These are phyloP conservation scores for Xerocomellus chrysenteron DNA, from an alignment of 768 basidiomycete species.

Conservation along the genomic window DNA sequence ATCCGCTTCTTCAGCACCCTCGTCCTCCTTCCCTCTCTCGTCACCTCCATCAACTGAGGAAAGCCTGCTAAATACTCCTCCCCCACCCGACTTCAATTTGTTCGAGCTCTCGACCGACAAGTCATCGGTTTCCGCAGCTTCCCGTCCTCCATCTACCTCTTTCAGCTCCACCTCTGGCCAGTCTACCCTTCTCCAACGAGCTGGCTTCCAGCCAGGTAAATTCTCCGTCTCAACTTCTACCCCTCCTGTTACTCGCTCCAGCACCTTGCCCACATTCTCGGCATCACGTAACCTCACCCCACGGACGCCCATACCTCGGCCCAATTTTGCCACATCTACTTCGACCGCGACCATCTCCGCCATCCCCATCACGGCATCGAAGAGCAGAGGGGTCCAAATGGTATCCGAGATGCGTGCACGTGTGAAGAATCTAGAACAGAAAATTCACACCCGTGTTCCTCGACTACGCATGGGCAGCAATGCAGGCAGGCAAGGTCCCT, in stretches of 20 bases:
- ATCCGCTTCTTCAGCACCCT: slow-evolving; percentile 27
- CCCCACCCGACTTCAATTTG: slow-evolving; percentile 60
- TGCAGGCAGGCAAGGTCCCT: slow-evolving; percentile 49
- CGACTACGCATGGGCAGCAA: slow-evolving; percentile 80
- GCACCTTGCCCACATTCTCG: slow-evolving; percentile 52
- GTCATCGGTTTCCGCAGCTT: slow-evolving; percentile 36
- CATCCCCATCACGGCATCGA: slow-evolving; percentile 49
- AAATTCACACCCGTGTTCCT: slow-evolving; percentile 85
- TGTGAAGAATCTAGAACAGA: slow-evolving; percentile 79
- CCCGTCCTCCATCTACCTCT: slow-evolving; percentile 33
- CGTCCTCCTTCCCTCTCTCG: slow-evolving; percentile 37
- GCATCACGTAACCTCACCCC: slow-evolving; percentile 44
- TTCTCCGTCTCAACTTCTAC: slow-evolving; percentile 40
- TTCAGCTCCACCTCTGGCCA: slow-evolving; percentile 39
- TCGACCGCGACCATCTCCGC: slow-evolving; percentile 34
- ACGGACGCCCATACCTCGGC: slow-evolving; percentile 44
- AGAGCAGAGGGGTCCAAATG: slow-evolving; percentile 87
- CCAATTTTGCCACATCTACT: slow-evolving; percentile 39
- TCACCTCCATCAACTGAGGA: slow-evolving; percentile 42
- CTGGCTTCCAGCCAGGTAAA: slow-evolving; percentile 48
- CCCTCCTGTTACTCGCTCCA: slow-evolving; percentile 58
- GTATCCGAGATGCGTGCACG: slow-evolving; percentile 88
- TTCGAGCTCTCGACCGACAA: slow-evolving; percentile 53
- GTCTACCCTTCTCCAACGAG: slow-evolving; percentile 49
- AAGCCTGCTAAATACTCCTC: slow-evolving; percentile 55